phyloP scores from a whole-genome alignment of 140 eudicot genomes.

The Flaveria floridana region DNA sequence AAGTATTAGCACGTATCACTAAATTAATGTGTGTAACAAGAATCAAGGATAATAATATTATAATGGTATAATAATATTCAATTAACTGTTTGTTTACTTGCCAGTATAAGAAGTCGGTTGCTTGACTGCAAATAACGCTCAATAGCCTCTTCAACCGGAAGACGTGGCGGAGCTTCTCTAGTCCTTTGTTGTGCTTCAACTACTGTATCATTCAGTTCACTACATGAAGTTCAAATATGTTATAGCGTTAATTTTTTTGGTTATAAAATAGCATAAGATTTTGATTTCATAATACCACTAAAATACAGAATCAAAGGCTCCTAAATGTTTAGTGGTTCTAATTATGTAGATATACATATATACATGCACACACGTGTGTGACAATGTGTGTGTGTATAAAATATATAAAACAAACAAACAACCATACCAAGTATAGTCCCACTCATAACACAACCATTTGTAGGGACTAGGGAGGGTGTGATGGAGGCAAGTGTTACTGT shows the following conservation, averaged over 20 bases:
- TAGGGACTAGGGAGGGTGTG: too few species aligned
- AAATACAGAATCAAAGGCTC: neutral
- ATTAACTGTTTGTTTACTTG: slow-evolving; percentile 30
- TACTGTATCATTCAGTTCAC: slow-evolving; percentile 82
- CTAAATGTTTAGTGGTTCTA: too few species aligned
- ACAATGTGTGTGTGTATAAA: too few species aligned
- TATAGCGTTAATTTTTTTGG: neutral
- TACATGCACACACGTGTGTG: too few species aligned
- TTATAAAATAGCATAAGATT: neutral
- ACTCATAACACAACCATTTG: too few species aligned
- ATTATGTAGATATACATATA: too few species aligned
- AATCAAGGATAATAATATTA: neutral
- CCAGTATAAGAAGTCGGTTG: slow-evolving; percentile 87
- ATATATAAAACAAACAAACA: too few species aligned
- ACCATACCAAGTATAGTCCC: too few species aligned
- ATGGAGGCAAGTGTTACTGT: too few species aligned
- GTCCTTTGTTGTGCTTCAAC: slow-evolving; percentile 89
- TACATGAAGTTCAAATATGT: slow-evolving; percentile 35
- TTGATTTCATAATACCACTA: neutral
- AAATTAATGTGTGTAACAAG: too few species aligned
- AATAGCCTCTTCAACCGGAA: slow-evolving; percentile 61
- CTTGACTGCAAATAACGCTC: slow-evolving; percentile 56
- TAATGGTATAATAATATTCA: neutral
- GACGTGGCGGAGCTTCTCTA: slow-evolving; percentile 59
- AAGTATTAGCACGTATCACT: too few species aligned